Base-by-base conservation (phyloP, 164 flowering plant genomes). In the Liriodendron chinense region DNA sequence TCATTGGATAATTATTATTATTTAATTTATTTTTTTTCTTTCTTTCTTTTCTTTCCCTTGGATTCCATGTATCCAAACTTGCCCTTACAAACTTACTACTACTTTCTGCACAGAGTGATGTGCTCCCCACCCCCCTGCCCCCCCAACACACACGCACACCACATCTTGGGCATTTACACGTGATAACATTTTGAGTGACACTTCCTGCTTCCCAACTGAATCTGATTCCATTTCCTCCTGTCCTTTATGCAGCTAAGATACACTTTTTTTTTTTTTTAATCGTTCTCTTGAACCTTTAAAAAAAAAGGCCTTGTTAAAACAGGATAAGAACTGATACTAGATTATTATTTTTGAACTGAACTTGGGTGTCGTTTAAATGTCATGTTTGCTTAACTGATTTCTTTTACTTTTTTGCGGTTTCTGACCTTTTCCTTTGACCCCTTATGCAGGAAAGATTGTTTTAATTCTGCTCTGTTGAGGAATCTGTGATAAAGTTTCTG, bases 371-470 rank as follows among this genome's bases (percentile, higher is more conserved):
- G 5, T 34, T 34, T 25, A 1, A 63, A 43, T 64, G 16, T 34
- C 59, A 12, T 53, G 59, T 12, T 12, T 53, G 59, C 16, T 12
- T 53, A 16, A 53, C 59, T 53, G 59, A 16, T 53, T 16, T 16
- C 59, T 53, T 14, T 56, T 71, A 5, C 9, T n/a, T 23, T 56
- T 21, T 47, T 47, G 13, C 9, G 9, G 23, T 56, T 72, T 49
- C 7, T 57, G 24, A 59, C 7, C 2, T 64, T 70, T 61, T 65
- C 9, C 24, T 65, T 28, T 47, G 22, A 48, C 9, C 53, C 8
- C n/a, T 48, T 50, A 47, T 59, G 23, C 75, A 69, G 73, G 80
- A 75, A 71, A 21, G 10, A 3, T 66, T 1, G 9, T 53, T 73
- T 65, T 65, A 67, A 12, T 57, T 50, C 8, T 50, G 43, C 5